Evolutionary conservation across 768 basidiomycete genomes (phyloP), one percentile per base, ranked within the genome.

Genomic region (Mycena crocata): DNA sequence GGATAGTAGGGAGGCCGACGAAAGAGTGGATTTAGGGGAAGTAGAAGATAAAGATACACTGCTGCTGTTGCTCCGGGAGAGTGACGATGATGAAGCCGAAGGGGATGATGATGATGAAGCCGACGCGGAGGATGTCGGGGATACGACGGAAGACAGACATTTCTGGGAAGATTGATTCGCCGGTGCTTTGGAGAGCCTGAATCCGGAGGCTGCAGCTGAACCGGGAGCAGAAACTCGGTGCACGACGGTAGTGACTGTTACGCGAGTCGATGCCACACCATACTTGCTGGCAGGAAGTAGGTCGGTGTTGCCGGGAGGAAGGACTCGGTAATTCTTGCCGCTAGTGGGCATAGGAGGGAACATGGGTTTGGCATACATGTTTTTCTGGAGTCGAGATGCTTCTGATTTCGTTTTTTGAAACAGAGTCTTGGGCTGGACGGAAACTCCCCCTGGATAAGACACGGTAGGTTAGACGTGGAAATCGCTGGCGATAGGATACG

Each of bases 381-480:
- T 85, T 75, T 85, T 87, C 75, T 89, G 88, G 49, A 90, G 77
- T 76, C 87, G 91, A 30, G 86, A 89, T 14, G 92, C 89, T 71
- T 93, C 91, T 45, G 82, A 82, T 63, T 87, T 87, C 8, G 92
- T 89, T 79, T 92, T 93, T 81, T 94, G 90, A 70, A 95, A 90
- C 23, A 94, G 80, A 19, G 90, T 84, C 79, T 90, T 93, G 24
- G 90, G 89, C 69, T 78, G 83, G 13, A 76, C 49, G 37, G 74
- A 75, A 49, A 73, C 69, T 5, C 77, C 77, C 82, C 83, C 85
- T 85, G 59, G 39, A 68, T 5, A 31, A 48, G 59, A 42, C 61
- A 24, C 52, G 44, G 40, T 50, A 37, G 10, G 54, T 66, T 69
- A 60, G 72, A 32, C 57, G n/a, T 45, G 70, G 62, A 71, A 46